These are phyloP conservation scores for Ophiobolus disseminans DNA, from an alignment of 2,329 filamentous ascomycete genomes.

Conservation along the genomic window DNA sequence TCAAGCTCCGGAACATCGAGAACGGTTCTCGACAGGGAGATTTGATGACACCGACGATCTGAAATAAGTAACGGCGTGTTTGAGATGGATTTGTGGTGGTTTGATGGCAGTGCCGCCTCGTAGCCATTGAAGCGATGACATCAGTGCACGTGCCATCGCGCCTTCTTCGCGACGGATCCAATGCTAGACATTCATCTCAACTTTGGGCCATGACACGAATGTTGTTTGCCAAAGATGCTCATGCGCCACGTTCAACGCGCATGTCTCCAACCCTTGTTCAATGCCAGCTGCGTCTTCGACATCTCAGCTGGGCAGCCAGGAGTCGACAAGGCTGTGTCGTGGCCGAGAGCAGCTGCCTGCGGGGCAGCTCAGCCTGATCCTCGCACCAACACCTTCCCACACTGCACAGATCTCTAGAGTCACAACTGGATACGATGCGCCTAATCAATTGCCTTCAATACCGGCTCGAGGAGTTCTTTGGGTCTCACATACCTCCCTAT, in stretches of 20 bases:
- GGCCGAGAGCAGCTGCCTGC: too few relatives aligned
- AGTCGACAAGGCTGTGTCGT: too few relatives aligned
- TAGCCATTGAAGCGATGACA: conserved; percentile 1
- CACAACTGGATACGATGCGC: conserved; percentile 1
- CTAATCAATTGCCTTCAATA: background rate
- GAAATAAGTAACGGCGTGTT: background rate
- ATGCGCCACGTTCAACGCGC: too few relatives aligned
- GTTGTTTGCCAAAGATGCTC: background rate
- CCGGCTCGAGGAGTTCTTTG: background rate
- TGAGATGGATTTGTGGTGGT: background rate
- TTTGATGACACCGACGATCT: background rate
- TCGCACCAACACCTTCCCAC: background rate
- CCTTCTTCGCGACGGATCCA: background rate
- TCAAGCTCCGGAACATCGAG: background rate
- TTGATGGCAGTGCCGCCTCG: background rate
- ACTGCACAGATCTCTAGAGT: too few relatives aligned
- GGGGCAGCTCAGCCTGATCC: background rate
- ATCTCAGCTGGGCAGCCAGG: too few relatives aligned
- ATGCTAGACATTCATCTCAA: background rate
- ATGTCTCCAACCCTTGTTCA: too few relatives aligned
- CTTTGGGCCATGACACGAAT: background rate
- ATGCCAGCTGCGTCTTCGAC: too few relatives aligned
- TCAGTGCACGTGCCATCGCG: conserved; percentile 13
- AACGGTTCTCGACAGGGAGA: background rate
- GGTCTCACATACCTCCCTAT: conserved; percentile 4